phyloP scores from a whole-genome alignment of 148 eudicot genomes.

The Pharnaceum exiguum region DNA sequence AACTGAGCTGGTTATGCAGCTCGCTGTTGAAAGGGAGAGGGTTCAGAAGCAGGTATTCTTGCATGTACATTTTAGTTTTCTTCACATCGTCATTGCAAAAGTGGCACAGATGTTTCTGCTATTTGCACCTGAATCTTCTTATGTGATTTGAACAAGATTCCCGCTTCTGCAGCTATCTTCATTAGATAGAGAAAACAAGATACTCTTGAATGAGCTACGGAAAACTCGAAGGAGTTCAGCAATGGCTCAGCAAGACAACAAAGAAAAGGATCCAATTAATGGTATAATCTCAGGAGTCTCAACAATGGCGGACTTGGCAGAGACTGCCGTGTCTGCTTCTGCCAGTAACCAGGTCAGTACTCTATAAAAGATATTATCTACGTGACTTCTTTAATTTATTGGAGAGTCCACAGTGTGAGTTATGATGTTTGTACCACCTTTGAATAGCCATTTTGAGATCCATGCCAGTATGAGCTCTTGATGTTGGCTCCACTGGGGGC shows the following conservation, averaged over 20 bases:
- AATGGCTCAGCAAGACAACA: slow-evolving; percentile 13
- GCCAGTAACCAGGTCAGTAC: slow-evolving; percentile 42
- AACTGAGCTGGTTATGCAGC: slow-evolving; percentile 68
- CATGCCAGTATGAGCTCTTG: too few species aligned
- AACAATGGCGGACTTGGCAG: slow-evolving; percentile 12
- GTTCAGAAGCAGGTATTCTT: slow-evolving; percentile 62
- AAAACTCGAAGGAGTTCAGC: slow-evolving; percentile 25
- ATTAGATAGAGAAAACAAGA: slow-evolving; percentile 56
- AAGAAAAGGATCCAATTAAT: slow-evolving; percentile 9
- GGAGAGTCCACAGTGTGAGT: too few species aligned
- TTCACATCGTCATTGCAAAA: not conserved
- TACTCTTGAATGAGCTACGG: slow-evolving; percentile 48
- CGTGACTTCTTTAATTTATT: not conserved
- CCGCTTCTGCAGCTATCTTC: slow-evolving; percentile 46
- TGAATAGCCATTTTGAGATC: too few species aligned
- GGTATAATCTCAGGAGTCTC: slow-evolving; percentile 11
- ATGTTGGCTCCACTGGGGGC: too few species aligned
- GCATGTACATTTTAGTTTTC: not conserved
- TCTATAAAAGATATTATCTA: not conserved
- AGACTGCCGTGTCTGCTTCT: slow-evolving; percentile 25
- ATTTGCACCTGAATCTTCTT: too few species aligned
- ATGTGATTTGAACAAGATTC: not conserved
- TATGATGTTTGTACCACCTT: too few species aligned
- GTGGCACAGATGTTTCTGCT: not conserved
- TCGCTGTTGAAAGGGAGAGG: slow-evolving; percentile 77